A percentile compares a stretch with the other conserved stretches of the same genome.
Evolutionary conservation across 208 protist genomes (phyloP).

Genomic region (Novymonas esmeraldas): DNA sequence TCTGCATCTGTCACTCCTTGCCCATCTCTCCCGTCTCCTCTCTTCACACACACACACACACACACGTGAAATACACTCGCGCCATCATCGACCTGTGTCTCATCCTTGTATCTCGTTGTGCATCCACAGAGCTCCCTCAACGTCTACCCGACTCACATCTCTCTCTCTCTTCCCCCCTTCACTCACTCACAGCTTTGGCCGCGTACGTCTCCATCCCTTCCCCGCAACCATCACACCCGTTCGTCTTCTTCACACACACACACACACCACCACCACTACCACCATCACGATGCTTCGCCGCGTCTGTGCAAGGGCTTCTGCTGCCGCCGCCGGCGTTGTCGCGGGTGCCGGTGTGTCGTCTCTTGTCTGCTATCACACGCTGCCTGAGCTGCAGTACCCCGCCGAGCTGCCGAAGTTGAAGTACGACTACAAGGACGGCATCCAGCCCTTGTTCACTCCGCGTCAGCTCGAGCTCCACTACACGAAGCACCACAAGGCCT

Average conservation of each 20-base stretch:
- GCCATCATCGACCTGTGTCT: no score
- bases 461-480: slow-evolving; percentile 93
- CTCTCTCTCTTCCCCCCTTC: no score
- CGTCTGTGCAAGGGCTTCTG: slow-evolving; percentile 17
- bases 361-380: slow-evolving; percentile 45
- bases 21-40: no score
- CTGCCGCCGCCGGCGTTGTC: slow-evolving; percentile 2
- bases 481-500: slow-evolving; percentile 94
- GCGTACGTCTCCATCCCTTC: no score
- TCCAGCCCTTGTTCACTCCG: slow-evolving; percentile 71
- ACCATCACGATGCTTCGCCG: slow-evolving; percentile 15
- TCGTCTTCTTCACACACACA: not conserved
- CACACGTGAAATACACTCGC: no score
- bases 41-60: no score
- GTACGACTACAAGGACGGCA: slow-evolving; percentile 78
- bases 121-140: no score
- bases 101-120: no score
- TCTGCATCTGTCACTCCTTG: no score
- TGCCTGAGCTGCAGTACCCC: slow-evolving; percentile 69
- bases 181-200: no score
- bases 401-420: slow-evolving; percentile 74
- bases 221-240: not conserved
- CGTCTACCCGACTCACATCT: no score
- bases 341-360: not conserved
- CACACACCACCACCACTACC: not conserved